Percentiles rank a stretch among this genome's conserved stretches.
Evolutionary conservation across 164 flowering plant species (phyloP).

Genomic region (Sextonia rubra): DNA sequence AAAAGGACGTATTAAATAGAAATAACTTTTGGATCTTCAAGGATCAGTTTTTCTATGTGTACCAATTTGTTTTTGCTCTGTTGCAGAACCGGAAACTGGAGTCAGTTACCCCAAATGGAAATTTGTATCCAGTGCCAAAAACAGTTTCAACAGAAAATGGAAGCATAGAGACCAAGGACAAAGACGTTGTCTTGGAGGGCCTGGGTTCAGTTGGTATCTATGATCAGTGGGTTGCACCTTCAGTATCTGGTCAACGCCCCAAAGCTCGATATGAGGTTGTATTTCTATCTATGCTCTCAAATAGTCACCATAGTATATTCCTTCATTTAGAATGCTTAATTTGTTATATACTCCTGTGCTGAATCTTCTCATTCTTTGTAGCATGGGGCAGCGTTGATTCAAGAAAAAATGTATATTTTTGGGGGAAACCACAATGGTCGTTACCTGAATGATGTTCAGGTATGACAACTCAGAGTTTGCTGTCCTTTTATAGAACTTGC

Average conservation of each 20-base stretch:
- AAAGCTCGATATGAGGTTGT: slow-evolving; percentile 92
- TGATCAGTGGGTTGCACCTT: slow-evolving; percentile 91
- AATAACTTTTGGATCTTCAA: not conserved
- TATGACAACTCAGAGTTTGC: slow-evolving; percentile 19
- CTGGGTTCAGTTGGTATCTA: slow-evolving; percentile 65
- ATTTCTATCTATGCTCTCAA: slow-evolving; percentile 3
- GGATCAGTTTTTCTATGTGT: too few species aligned
- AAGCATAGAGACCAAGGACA: slow-evolving; percentile 67
- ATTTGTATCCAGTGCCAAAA: slow-evolving; percentile 57
- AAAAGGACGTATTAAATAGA: not conserved
- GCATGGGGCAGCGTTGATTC: slow-evolving; percentile 93
- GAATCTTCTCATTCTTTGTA: slow-evolving; percentile 20
- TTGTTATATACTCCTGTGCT: not conserved
- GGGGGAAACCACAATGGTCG: slow-evolving; percentile 99
- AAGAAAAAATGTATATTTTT: slow-evolving; percentile 89
- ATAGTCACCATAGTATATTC: not conserved
- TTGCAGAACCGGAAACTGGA: slow-evolving; percentile 50
- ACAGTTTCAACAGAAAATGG: slow-evolving; percentile 71
- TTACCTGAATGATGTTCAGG: slow-evolving; percentile 96
- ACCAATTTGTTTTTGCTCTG: slow-evolving; percentile 10
- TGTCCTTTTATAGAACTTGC: not conserved
- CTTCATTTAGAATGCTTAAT: not conserved
- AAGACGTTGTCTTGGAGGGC: slow-evolving; percentile 80
- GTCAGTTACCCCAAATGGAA: slow-evolving; percentile 59
- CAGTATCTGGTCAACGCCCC: slow-evolving; percentile 78